Conservation (phyloP, 495 filamentous ascomycete species). For the Talaromyces thailandensis region DNA sequence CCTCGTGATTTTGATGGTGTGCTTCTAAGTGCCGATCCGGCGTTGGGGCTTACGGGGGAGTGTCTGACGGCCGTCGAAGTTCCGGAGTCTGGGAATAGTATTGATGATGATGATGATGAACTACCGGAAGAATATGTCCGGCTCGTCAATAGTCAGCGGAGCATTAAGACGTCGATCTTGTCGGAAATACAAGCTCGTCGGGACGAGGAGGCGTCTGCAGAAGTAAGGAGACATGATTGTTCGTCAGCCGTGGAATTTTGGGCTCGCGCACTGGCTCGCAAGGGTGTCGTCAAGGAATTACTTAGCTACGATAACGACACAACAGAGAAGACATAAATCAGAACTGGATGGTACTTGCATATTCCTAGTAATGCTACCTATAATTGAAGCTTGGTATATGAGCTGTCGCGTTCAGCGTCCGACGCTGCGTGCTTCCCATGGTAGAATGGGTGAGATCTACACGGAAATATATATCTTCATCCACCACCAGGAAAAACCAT, state of each 20-base stretch:
- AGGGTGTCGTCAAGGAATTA: slow-evolving; percentile 24
- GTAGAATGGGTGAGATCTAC: neutral
- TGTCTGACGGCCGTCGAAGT: slow-evolving; percentile 21
- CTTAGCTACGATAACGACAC: slow-evolving; percentile 2
- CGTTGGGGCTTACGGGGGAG: slow-evolving; percentile 23
- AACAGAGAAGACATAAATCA: no score
- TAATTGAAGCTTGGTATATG: neutral
- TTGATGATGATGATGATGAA: slow-evolving; percentile 14
- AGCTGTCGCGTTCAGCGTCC: neutral
- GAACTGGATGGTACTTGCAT: no score
- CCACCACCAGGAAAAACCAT: neutral
- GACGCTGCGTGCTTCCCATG: neutral
- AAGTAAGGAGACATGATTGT: slow-evolving; percentile 38
- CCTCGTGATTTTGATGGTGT: slow-evolving; percentile 7
- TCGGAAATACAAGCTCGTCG: slow-evolving; percentile 33
- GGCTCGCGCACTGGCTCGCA: slow-evolving; percentile 34
- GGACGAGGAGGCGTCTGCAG: slow-evolving; percentile 37
- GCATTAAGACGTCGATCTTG: slow-evolving; percentile 27
- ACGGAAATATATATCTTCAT: neutral
- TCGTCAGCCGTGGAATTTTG: slow-evolving; percentile 36
- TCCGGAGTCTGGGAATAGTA: slow-evolving; percentile 13
- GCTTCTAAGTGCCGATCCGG: slow-evolving; percentile 23
- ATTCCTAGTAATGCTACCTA: neutral
- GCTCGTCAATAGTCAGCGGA: slow-evolving; percentile 23
- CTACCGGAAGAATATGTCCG: slow-evolving; percentile 18